Evolutionary conservation across 2,329 filamentous ascomycete species (phyloP).

Genomic region (Orbilia blumenaviensis): DNA sequence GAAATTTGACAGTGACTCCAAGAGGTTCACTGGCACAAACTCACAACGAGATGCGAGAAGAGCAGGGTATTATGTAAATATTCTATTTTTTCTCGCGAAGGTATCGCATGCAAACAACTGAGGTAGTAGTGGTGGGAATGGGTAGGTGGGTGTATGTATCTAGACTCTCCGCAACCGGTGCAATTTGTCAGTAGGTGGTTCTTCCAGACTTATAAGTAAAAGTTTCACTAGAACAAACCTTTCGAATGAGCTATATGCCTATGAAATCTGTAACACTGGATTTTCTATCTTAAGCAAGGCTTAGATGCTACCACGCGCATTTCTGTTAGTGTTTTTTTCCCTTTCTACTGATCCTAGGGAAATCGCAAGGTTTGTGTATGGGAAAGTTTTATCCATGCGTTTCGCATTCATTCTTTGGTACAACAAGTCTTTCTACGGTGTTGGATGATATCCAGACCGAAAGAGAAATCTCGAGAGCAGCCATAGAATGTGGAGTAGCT

Average conservation of each 20-base stretch:
- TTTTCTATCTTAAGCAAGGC: slow-evolving; percentile 30
- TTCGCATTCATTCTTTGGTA: slow-evolving; percentile 34
- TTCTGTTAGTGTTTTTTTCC: slow-evolving; percentile 46
- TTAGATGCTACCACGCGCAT: slow-evolving; percentile 12
- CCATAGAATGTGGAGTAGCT: not conserved
- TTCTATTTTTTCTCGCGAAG: not conserved
- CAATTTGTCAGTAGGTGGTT: slow-evolving; percentile 13
- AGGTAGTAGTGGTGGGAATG: not conserved
- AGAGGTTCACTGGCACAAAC: slow-evolving; percentile 25
- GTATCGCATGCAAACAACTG: not conserved
- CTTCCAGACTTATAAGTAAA: slow-evolving; percentile 17
- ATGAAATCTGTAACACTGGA: not conserved
- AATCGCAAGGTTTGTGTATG: slow-evolving; percentile 4
- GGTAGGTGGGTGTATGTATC: slow-evolving; percentile 9
- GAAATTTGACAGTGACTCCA: slow-evolving; percentile 15
- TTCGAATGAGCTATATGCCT: not conserved
- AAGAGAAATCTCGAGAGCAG: not conserved
- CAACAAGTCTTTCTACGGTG: slow-evolving; percentile 18
- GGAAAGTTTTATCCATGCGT: slow-evolving; percentile 35
- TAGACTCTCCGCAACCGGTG: not conserved
- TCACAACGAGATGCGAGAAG: slow-evolving; percentile 20
- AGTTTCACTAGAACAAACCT: slow-evolving; percentile 18
- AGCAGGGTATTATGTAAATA: slow-evolving; percentile 11
- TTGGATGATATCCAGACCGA: slow-evolving; percentile 7
- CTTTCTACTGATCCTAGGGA: slow-evolving; percentile 4